Base-by-base conservation (phyloP, 805 yeast species). In the Ogataea paradorogensis region DNA sequence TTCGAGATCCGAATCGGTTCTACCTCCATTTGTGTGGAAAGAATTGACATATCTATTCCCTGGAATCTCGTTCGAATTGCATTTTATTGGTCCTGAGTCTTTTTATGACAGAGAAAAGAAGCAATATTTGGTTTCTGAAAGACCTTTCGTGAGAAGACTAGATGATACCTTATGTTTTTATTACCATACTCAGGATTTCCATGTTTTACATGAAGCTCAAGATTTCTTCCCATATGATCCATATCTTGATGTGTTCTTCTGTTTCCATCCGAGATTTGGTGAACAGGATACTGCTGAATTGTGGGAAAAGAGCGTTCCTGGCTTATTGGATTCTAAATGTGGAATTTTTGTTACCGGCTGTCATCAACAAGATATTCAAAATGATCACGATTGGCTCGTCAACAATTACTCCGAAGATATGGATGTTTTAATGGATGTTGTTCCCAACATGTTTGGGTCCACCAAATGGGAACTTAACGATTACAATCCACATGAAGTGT, bases 211-310 rank as follows among this genome's bases (percentile, higher is more conserved):
- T 65, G 89, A 89, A 55, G 82, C 87, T 34, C 93, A 90, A 55
- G 97, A 91, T 65, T 86, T 93, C 62, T 87, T 88, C 80, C 99
- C 99, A 5, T 93, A 90, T 62, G 99, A 93, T 62, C 99, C 99
- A 31, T 93, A 91, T 63, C 74, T 87, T 59, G 99, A 93, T 61
- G 78, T 80, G 20, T 93, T 93, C 65, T 89, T 88, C 75, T 72
- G 86, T 38, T 93, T 91, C 84, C 98, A 91, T 62, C 98, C 99
- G 3, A 96, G 96, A 28, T 77, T 89, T 57, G 82, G 87, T 14
- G 84, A 93, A 7, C 84, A 86, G 10, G 95, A 87, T 55, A 71
- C 82, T 15, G 73, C 76, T 60, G 82, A 82, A 43, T 76, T 79
- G 56, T 91, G 98, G 97, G 76, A 76, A 48, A 83, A 86, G 61